phyloP scores from a whole-genome alignment of 306 rosid species.

The Hippophae tibetana region DNA sequence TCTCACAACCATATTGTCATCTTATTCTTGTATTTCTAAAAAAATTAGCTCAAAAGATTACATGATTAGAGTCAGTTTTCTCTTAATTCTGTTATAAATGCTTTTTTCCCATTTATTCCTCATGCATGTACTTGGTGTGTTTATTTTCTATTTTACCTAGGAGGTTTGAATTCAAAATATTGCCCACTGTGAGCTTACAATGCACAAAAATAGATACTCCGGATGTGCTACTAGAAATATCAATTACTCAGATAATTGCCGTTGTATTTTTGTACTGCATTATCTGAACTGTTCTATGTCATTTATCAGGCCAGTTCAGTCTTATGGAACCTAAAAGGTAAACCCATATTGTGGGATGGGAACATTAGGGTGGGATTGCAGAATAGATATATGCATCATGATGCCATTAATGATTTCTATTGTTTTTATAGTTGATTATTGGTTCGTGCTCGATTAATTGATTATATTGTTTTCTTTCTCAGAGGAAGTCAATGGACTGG shows the following conservation, averaged over 20 bases:
- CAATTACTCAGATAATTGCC: too few relatives aligned
- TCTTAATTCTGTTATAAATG: too few relatives aligned
- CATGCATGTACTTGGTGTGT: background rate
- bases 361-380: too few relatives aligned
- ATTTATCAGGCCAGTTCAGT: too few relatives aligned
- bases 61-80: background rate
- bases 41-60: background rate
- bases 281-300: too few relatives aligned
- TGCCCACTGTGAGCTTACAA: background rate
- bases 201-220: background rate
- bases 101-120: background rate
- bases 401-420: background rate
- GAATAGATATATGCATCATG: background rate
- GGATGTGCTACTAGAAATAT: background rate
- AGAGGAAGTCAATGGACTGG: slow-evolving; percentile 95
- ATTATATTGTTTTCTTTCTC: slow-evolving; percentile 15
- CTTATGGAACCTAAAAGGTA: too few relatives aligned
- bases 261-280: too few relatives aligned
- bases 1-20: background rate
- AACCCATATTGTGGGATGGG: too few relatives aligned
- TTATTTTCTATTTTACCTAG: background rate
- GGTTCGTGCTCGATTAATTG: background rate
- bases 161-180: background rate
- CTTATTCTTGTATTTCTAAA: background rate
- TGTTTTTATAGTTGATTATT: background rate